Conservation (phyloP, 208 protist genomes). For the Tritrichomonas foetus region DNA sequence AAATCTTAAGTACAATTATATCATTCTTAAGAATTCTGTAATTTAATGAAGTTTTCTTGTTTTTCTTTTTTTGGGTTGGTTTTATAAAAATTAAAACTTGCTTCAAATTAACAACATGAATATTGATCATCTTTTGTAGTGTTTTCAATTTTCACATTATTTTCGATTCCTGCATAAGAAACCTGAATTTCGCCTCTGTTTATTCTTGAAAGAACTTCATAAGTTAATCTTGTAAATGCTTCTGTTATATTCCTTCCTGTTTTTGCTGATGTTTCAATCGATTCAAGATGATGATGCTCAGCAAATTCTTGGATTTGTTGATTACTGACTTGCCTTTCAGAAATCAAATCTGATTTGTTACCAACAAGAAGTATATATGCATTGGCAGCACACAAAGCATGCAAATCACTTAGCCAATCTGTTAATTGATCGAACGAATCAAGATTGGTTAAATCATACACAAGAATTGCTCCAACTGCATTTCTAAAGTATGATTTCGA, state of each 20-base stretch:
- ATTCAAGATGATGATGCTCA: constrained; percentile 69
- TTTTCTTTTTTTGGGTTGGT: too few relatives aligned
- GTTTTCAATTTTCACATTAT: too few relatives aligned
- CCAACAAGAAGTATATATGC: constrained; percentile 93
- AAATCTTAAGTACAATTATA: too few relatives aligned
- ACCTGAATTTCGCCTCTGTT: too few relatives aligned
- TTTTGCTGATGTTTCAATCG: constrained; percentile 95
- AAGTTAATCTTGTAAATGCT: constrained; percentile 70
- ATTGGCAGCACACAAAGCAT: constrained; percentile 78
- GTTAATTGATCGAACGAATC: constrained; percentile 68
- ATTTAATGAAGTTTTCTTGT: too few relatives aligned
- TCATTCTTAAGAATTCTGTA: too few relatives aligned
- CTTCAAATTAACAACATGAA: too few relatives aligned
- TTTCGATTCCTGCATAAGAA: too few relatives aligned
- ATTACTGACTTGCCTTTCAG: constrained; percentile 47
- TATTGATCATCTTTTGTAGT: too few relatives aligned
- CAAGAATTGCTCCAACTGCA: not conserved
- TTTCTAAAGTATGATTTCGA: not conserved
- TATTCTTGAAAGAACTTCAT: too few relatives aligned
- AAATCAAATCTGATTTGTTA: constrained; percentile 86
- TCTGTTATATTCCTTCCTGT: constrained; percentile 95
- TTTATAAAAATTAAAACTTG: too few relatives aligned
- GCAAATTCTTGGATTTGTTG: constrained; percentile 50
- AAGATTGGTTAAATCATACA: not conserved
- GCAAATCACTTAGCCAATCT: constrained; percentile 93